Evolutionary conservation across 2,329 filamentous ascomycete species (phyloP).

Genomic region (Ophiostoma ips): DNA sequence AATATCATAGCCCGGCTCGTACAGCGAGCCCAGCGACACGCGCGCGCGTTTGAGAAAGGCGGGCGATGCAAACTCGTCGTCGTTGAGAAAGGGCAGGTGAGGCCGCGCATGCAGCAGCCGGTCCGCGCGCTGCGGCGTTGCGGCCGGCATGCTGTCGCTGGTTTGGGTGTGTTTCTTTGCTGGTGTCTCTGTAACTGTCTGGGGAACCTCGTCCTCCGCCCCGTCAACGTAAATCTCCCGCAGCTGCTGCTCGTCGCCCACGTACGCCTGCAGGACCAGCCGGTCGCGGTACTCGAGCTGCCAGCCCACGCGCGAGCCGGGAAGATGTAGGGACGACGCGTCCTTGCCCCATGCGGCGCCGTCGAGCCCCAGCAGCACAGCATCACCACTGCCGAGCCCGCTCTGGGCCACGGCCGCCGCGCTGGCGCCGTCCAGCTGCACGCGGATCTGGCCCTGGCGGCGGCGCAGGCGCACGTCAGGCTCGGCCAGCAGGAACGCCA

Average conservation of each 20-base stretch:
- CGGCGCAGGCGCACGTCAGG: slow-evolving; percentile 69
- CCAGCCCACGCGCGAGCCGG: slow-evolving; percentile 41
- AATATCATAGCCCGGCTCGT: slow-evolving; percentile 50
- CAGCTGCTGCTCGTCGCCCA: slow-evolving; percentile 32
- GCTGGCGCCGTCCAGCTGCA: slow-evolving; percentile 56
- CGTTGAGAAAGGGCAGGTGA: slow-evolving; percentile 1
- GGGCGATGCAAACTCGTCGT: slow-evolving; percentile 56
- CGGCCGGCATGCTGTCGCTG: background rate
- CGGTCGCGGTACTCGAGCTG: slow-evolving; percentile 41
- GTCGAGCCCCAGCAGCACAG: slow-evolving; percentile 52
- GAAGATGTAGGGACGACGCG: slow-evolving; percentile 30
- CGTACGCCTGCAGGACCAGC: slow-evolving; percentile 34
- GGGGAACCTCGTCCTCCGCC: slow-evolving; percentile 18
- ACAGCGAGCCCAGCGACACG: slow-evolving; percentile 53
- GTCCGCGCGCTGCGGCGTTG: slow-evolving; percentile 11
- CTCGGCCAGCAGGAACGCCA: slow-evolving; percentile 72
- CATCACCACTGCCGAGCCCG: slow-evolving; percentile 65
- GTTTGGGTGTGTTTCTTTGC: too few species aligned
- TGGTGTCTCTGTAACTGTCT: too few species aligned
- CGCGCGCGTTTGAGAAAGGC: slow-evolving; percentile 63
- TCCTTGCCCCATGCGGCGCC: slow-evolving; percentile 53
- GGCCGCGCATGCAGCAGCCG: background rate
- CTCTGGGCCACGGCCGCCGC: slow-evolving; percentile 55
- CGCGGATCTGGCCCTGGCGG: slow-evolving; percentile 64
- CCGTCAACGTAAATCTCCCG: slow-evolving; percentile 41